phyloP scores from a whole-genome alignment of 75 land plant species.

The Cryptomeria japonica region DNA sequence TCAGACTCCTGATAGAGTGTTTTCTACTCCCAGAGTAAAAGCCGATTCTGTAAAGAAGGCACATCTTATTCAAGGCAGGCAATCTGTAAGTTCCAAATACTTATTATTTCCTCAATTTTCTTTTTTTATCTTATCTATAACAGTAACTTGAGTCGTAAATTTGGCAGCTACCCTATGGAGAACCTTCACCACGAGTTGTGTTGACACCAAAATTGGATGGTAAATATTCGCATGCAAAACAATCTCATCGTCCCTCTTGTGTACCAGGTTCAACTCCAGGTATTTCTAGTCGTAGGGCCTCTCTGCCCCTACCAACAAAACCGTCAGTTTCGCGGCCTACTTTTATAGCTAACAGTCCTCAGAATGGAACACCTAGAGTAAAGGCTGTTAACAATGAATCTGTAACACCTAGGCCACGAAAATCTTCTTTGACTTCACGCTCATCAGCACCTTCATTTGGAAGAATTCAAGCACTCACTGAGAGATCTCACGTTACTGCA shows the following conservation, averaged over 20 bases:
- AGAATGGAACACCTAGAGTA: conserved; percentile 8
- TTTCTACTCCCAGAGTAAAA: conserved; percentile 6
- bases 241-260: conserved; percentile 7
- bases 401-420: conserved; percentile 3
- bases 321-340: conserved; percentile 6
- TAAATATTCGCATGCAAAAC: conserved; percentile 6
- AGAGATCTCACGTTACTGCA: not conserved
- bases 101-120: not conserved
- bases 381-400: conserved; percentile 1
- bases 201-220: not conserved
- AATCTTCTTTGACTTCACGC: conserved; percentile 1
- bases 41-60: conserved; percentile 12
- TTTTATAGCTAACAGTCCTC: not conserved
- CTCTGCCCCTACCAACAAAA: conserved; percentile 50
- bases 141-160: not conserved
- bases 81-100: conserved; percentile 16
- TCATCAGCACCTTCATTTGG: conserved; percentile 12
- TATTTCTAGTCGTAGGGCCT: conserved; percentile 44
- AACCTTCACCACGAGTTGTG: conserved; percentile 1
- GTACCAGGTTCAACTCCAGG: conserved; percentile 5
- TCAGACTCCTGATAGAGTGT: conserved; percentile 7
- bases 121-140: not conserved
- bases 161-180: conserved; percentile 10
- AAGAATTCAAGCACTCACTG: not conserved
- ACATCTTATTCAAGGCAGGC: conserved; percentile 7